phyloP scores from a whole-genome alignment of 1,284 basidiomycete genomes.

The Taiwanofungus camphoratus region DNA sequence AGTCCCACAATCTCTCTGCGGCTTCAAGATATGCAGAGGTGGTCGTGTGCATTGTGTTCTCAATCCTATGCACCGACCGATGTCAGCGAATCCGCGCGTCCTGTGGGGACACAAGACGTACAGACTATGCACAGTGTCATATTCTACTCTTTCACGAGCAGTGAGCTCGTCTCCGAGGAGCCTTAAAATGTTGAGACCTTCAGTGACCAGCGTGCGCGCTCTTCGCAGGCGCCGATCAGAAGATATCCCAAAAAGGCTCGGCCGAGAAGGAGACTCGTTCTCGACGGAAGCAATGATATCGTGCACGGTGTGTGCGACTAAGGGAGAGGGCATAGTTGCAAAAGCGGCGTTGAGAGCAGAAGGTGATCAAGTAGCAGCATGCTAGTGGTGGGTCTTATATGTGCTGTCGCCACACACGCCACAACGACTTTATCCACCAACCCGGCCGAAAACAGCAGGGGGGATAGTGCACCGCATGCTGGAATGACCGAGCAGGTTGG shows the following conservation, averaged over 20 bases:
- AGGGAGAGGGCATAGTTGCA: background rate
- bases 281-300: background rate
- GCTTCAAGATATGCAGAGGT: background rate
- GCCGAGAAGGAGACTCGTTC: background rate
- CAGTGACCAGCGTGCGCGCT: background rate
- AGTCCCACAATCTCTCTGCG: slow-evolving; percentile 1
- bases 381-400: no score
- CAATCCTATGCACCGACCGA: background rate
- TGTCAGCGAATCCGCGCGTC: no score
- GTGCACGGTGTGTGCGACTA: background rate
- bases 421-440: no score
- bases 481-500: no score
- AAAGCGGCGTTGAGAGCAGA: no score
- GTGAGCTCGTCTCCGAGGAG: background rate
- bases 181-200: background rate
- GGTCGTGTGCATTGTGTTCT: background rate
- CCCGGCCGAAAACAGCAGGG: no score
- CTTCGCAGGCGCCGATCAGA: no score
- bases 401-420: no score
- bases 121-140: background rate
- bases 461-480: no score
- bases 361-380: background rate
- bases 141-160: background rate
- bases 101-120: background rate
- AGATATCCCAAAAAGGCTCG: background rate